Percentiles rank a stretch among this genome's conserved stretches.
These are phyloP conservation scores for Globisporangium apiculatum DNA, from an alignment of 352 stramenopile species.

Conservation along the genomic window DNA sequence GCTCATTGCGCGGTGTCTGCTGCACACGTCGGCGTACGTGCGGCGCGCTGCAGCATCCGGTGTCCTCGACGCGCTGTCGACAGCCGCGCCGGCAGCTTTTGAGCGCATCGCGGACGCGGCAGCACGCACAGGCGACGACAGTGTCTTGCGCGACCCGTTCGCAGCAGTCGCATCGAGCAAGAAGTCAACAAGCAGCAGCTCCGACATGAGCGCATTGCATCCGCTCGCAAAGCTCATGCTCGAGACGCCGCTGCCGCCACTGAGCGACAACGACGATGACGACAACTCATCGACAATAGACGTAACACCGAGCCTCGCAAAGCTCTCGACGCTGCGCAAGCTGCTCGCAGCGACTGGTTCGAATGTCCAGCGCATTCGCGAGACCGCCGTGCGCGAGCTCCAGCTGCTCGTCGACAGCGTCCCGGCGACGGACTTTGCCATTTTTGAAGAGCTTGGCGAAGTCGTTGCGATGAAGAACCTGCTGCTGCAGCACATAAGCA, in stretches of 20 bases:
- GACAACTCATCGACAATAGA: too few species aligned
- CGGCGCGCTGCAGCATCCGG: constrained; percentile 38
- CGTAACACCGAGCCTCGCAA: constrained; percentile 12
- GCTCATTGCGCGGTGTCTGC: constrained; percentile 37
- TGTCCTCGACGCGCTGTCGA: constrained; percentile 24
- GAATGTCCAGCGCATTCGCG: constrained; percentile 9
- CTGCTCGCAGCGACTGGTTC: constrained; percentile 1
- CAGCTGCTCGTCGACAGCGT: constrained; percentile 18
- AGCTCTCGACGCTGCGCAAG: constrained; percentile 9
- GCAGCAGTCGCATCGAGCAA: neutral
- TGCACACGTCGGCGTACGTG: constrained; percentile 43
- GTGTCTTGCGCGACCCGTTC: constrained; percentile 12
- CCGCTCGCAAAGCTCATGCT: constrained; percentile 5
- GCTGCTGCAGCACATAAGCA: constrained; percentile 4
- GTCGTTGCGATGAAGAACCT: constrained; percentile 9
- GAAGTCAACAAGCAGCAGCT: neutral
- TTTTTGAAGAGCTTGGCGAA: constrained; percentile 15
- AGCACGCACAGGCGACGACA: neutral
- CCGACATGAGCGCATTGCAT: neutral
- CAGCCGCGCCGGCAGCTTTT: constrained; percentile 3
- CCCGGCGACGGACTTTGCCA: constrained; percentile 5
- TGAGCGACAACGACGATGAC: constrained; percentile 2
- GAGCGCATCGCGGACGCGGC: constrained; percentile 2
- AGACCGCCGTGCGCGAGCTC: constrained; percentile 19
- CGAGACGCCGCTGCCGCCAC: constrained; percentile 2